Conservation (phyloP, 495 filamentous ascomycete genomes). For the Daldinia decipiens region DNA sequence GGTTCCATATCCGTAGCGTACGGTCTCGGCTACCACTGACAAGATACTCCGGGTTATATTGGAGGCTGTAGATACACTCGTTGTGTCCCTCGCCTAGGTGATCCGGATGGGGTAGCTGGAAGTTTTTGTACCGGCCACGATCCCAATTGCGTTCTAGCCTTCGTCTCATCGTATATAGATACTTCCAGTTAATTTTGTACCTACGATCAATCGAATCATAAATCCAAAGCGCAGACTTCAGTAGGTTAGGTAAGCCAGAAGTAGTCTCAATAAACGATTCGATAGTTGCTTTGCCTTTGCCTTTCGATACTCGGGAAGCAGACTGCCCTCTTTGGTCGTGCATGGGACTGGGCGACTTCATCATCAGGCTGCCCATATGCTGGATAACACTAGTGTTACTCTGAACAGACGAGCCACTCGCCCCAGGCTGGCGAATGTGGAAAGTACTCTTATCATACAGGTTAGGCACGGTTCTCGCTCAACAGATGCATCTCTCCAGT, state of each 20-base stretch:
- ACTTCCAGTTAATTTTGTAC: slow-evolving; percentile 78
- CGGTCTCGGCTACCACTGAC: slow-evolving; percentile 93
- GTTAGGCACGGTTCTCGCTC: slow-evolving; percentile 45
- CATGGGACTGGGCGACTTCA: slow-evolving; percentile 48
- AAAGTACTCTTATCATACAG: slow-evolving; percentile 50
- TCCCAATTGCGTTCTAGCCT: slow-evolving; percentile 93
- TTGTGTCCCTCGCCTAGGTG: slow-evolving; percentile 83
- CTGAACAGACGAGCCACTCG: slow-evolving; percentile 43
- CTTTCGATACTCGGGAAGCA: slow-evolving; percentile 43
- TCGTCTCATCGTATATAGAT: slow-evolving; percentile 88
- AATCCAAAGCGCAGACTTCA: slow-evolving; percentile 55
- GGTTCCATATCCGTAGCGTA: slow-evolving; percentile 89
- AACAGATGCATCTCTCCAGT: slow-evolving; percentile 45
- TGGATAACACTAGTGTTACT: slow-evolving; percentile 39
- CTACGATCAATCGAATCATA: slow-evolving; percentile 54
- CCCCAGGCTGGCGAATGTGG: slow-evolving; percentile 42
- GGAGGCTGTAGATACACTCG: slow-evolving; percentile 96
- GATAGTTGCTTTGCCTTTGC: slow-evolving; percentile 47
- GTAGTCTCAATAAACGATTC: slow-evolving; percentile 46
- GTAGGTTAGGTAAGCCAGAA: slow-evolving; percentile 33
- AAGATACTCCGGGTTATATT: slow-evolving; percentile 84
- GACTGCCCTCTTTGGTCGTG: slow-evolving; percentile 33
- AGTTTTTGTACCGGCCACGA: slow-evolving; percentile 80
- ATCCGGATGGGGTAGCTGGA: slow-evolving; percentile 87
- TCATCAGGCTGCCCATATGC: slow-evolving; percentile 36